Base-by-base conservation (phyloP, 2,329 filamentous ascomycete species). In the Calonectria leucothoes region DNA sequence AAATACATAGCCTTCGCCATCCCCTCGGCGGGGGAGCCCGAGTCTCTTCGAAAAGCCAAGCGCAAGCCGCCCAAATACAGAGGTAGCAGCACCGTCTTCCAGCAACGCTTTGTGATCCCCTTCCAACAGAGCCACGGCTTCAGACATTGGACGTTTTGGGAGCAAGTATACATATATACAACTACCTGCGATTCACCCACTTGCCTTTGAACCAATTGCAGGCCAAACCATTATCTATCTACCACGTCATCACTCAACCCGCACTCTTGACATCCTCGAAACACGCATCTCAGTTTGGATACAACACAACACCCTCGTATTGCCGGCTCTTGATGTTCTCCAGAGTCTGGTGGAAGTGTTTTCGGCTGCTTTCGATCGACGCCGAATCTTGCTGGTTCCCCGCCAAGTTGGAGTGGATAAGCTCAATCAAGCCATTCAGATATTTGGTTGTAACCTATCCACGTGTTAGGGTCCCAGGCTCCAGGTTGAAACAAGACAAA, bases 391-490 rank as follows among this genome's bases (percentile, higher is more conserved):
- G 91, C 82, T 95, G 93, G 82, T 95, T 97, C 70, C 94, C 95
- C 77, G 93, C 93, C 37, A 99, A 89, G 82, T 99, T 99, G 27
- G 95, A 98, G 85, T 99, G 96, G 82, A 99, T 98, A 76, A 99
- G 91, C 86, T 99, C 97, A 82, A 99, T 98, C 65, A 99, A 91
- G 4, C 97, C 97, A 82, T 99, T 99, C 75, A 99, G 91, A 84
- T 98, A 99, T 86, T 98, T 98, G 3, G 94, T 98, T 6, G 97
- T 99, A 48, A 99, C 90, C 90, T 91, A 72, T 2, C 51, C 12
- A 6, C 33, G 11, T 25, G 64, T 82, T 74, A 82, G 75, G 49
- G 66, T 12, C 12, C 14, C 59, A 14, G 37, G 15, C 20, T 33
- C 25, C n/a, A 29, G 35, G 49, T 20, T 39, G 23, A 33, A 25